Percentiles rank a stretch among this genome's conserved stretches.
phyloP scores from a whole-genome alignment of 495 filamentous ascomycete species.

The Hyphodiscus hymeniophilus region DNA sequence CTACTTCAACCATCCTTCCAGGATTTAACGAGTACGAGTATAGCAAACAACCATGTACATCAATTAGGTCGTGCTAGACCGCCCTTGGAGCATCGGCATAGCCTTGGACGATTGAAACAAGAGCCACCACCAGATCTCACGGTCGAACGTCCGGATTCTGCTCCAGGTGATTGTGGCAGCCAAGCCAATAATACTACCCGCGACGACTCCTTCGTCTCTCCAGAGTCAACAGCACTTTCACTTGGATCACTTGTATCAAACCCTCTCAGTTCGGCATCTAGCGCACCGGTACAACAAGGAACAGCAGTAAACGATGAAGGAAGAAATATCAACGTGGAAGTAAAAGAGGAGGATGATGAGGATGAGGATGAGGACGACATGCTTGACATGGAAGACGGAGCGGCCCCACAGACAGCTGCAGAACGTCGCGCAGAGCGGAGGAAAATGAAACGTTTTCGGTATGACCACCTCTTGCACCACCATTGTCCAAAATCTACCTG shows the following conservation, averaged over 20 bases:
- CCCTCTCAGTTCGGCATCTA: slow-evolving; percentile 32
- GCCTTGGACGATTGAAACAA: slow-evolving; percentile 21
- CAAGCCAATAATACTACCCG: slow-evolving; percentile 16
- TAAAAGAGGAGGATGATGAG: slow-evolving; percentile 20
- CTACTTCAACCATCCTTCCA: slow-evolving; percentile 42
- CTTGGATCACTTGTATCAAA: slow-evolving; percentile 33
- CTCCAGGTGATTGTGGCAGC: slow-evolving; percentile 14
- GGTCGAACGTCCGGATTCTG: slow-evolving; percentile 21
- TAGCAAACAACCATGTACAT: slow-evolving; percentile 31
- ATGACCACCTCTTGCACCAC: slow-evolving; percentile 22
- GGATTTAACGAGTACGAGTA: slow-evolving; percentile 30
- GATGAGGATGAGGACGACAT: slow-evolving; percentile 43
- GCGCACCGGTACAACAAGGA: slow-evolving; percentile 21
- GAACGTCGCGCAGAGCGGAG: slow-evolving; percentile 73
- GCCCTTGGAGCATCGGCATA: slow-evolving; percentile 21
- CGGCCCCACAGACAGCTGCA: slow-evolving; percentile 51
- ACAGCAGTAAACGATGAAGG: slow-evolving; percentile 21
- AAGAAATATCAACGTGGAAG: slow-evolving; percentile 14
- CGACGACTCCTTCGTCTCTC: slow-evolving; percentile 36
- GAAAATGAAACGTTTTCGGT: slow-evolving; percentile 96
- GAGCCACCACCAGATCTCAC: slow-evolving; percentile 28
- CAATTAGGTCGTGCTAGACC: slow-evolving; percentile 31
- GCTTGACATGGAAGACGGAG: slow-evolving; percentile 38
- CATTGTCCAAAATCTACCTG: background rate
- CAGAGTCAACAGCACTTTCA: slow-evolving; percentile 27